Evolutionary conservation across 495 filamentous ascomycete genomes (phyloP).

Genomic region (Penicillium ochrochloron): DNA sequence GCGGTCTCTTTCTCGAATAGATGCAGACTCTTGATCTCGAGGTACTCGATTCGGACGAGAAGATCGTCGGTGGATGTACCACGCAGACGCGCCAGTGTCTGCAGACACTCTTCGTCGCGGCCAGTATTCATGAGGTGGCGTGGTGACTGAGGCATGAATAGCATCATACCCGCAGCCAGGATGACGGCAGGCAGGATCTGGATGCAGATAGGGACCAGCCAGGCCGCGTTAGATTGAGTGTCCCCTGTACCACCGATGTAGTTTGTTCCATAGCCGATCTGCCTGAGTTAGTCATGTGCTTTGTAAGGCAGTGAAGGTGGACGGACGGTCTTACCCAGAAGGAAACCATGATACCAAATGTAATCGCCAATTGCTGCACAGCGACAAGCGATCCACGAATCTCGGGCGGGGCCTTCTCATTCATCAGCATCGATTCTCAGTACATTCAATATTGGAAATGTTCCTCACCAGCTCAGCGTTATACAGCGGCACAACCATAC

Average conservation of each 20-base stretch:
- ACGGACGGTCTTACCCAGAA: conserved; percentile 46
- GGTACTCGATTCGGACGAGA: conserved; percentile 8
- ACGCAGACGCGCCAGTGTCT: conserved; percentile 3
- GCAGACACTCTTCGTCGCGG: conserved; percentile 66
- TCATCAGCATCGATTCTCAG: neutral
- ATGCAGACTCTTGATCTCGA: conserved; percentile 12
- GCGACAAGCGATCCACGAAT: conserved; percentile 73
- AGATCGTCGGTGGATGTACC: neutral
- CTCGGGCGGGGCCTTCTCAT: conserved; percentile 56
- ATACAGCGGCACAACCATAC: conserved; percentile 64
- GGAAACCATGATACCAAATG: conserved; percentile 65
- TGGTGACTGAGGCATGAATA: conserved; percentile 83
- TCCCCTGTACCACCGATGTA: conserved; percentile 51
- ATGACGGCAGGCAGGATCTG: conserved; percentile 49
- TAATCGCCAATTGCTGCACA: conserved; percentile 72
- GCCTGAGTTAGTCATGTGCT: neutral
- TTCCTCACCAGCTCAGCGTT: conserved; percentile 60
- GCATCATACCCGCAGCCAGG: conserved; percentile 45
- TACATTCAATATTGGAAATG: no score
- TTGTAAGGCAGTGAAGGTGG: no score
- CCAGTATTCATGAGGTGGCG: conserved; percentile 73
- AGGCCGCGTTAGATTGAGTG: conserved; percentile 46
- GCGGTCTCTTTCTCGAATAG: conserved; percentile 14
- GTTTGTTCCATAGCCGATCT: conserved; percentile 47
- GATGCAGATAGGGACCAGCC: conserved; percentile 50